Evolutionary conservation across 306 rosid genomes (phyloP), one percentile per base, ranked within the genome.

Genomic region (Macrotyloma uniflorum): DNA sequence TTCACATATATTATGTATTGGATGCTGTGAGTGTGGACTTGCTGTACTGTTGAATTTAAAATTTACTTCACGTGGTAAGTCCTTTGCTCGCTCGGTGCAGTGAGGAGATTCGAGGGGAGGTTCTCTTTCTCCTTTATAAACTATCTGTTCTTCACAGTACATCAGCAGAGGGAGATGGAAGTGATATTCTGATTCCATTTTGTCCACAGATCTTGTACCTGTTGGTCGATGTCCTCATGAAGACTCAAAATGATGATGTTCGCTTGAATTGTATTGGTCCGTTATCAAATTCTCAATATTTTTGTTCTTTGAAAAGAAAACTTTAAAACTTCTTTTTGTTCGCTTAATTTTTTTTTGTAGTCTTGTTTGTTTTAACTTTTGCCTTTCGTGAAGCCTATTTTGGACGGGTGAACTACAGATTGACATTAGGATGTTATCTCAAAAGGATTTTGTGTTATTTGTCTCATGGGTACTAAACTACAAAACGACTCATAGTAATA

Each of bases 41-140:
- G 8, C 20, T 16, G 9, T 70, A 22, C 12, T 61, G 40, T 78
- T 47, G 33, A 46, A 11, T 74, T 58, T 70, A 70, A 67, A 50
- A 5, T 70, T 77, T 63, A 40, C 64, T 46, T 47, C 20, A 20
- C 2, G 33, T 57, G 64, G 7, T 69, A 18, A 70, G 46, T 69
- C 26, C 24, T 86, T 8, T 12, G 24, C 51, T 74, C 80, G 42
- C 33, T 69, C 16, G 45, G 54, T 80, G 68, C 91, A 95, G 98
- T 55, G 98, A 95, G 80, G 99, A 93, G 81, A 90, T 91, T 85
- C 87, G 93, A 11, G 98, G 99, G 61, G 98, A 93, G 81, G 86
- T 88, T 47, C 89, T 93, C 72, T 95, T 91, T 85, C 89, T 93
- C 79, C 87, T 95, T 43, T 93, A 93, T 88, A 91, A 86, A 86